These are phyloP conservation scores for Casaregolazyma suthepensis DNA, from an alignment of 1,139 yeast genomes.

Conservation along the genomic window DNA sequence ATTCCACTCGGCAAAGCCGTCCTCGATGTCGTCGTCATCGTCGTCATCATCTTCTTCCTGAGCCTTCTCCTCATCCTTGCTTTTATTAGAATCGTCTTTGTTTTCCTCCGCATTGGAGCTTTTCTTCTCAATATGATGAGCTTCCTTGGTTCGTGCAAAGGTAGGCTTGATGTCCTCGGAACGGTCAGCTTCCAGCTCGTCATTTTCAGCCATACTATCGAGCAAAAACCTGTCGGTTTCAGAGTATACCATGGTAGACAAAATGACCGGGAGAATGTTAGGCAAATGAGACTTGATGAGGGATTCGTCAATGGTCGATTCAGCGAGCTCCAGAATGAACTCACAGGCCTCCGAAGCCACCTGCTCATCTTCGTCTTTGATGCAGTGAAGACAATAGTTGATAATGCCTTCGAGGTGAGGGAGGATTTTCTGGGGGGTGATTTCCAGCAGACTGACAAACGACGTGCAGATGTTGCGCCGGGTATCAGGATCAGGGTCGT, in stretches of 20 bases:
- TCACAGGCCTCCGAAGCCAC: slow-evolving; percentile 93
- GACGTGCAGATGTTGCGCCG: slow-evolving; percentile 74
- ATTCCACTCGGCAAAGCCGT: slow-evolving; percentile 73
- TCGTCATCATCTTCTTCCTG: slow-evolving; percentile 51
- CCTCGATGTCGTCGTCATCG: slow-evolving; percentile 61
- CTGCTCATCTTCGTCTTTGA: slow-evolving; percentile 60
- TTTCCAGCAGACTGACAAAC: slow-evolving; percentile 66
- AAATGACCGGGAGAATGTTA: slow-evolving; percentile 63
- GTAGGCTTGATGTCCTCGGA: slow-evolving; percentile 85
- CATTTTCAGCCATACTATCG: slow-evolving; percentile 54
- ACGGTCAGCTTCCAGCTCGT: slow-evolving; percentile 71
- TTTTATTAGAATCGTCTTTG: slow-evolving; percentile 44
- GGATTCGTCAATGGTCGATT: slow-evolving; percentile 42
- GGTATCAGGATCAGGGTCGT: slow-evolving; percentile 46
- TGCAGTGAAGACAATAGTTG: slow-evolving; percentile 74
- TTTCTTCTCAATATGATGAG: slow-evolving; percentile 41
- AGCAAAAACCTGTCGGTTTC: slow-evolving; percentile 71
- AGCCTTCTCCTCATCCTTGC: slow-evolving; percentile 36
- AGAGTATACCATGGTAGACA: slow-evolving; percentile 81
- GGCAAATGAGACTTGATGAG: slow-evolving; percentile 45
- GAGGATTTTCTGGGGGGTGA: slow-evolving; percentile 70
- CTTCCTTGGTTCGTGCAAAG: slow-evolving; percentile 60
- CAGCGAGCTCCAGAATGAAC: slow-evolving; percentile 71
- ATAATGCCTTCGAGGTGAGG: slow-evolving; percentile 84
- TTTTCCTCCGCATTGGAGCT: slow-evolving; percentile 12